These are phyloP conservation scores for Solanum hybrid DNA, from an alignment of 305 asterid genomes.

Conservation along the genomic window DNA sequence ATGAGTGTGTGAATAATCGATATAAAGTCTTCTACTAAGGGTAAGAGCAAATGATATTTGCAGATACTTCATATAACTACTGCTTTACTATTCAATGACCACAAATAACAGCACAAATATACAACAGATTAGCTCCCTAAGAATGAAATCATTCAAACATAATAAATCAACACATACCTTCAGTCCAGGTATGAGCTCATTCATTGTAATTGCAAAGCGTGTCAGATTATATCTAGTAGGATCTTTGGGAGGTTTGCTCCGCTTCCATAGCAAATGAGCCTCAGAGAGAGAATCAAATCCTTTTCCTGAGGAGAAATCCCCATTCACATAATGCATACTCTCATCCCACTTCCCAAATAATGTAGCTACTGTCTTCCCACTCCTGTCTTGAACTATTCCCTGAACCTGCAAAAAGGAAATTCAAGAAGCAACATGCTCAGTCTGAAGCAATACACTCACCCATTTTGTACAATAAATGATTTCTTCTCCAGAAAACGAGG, in stretches of 20 bases:
- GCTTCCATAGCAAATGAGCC: conserved; percentile 71
- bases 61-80: neutral
- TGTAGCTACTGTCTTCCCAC: conserved; percentile 70
- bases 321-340: conserved; percentile 67
- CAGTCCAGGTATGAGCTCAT: conserved; percentile 66
- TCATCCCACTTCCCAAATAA: conserved; percentile 95
- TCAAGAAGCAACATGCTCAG: neutral
- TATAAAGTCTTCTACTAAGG: neutral
- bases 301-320: conserved; percentile 60
- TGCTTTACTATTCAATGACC: neutral
- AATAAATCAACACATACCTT: conserved; percentile 31
- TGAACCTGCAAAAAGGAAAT: conserved; percentile 51
- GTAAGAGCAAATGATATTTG: neutral
- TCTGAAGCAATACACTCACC: neutral
- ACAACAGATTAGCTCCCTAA: neutral
- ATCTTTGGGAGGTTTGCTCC: conserved; percentile 61
- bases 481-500: neutral
- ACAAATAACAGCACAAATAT: neutral
- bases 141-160: neutral
- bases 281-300: conserved; percentile 49
- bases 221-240: conserved; percentile 79
- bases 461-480: neutral
- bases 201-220: conserved; percentile 82
- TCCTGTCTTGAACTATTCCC: conserved; percentile 67
- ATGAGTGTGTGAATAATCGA: neutral